phyloP scores from a whole-genome alignment of 495 filamentous ascomycete species.

The Apodospora peruviana region DNA sequence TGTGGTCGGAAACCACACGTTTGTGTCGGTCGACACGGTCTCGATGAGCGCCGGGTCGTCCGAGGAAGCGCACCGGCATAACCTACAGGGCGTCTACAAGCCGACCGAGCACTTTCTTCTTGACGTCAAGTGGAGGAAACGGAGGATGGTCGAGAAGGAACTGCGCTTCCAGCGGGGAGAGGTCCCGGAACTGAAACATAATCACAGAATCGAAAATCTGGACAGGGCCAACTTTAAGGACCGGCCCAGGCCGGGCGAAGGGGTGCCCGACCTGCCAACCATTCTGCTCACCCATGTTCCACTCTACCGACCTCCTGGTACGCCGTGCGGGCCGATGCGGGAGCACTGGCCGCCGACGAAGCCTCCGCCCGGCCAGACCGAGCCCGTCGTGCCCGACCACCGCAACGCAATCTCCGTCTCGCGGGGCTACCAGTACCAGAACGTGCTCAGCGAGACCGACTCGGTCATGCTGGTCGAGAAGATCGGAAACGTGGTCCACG shows the following conservation, averaged over 20 bases:
- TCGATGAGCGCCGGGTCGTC: slow-evolving; percentile 68
- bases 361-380: slow-evolving; percentile 47
- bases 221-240: slow-evolving; percentile 34
- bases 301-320: slow-evolving; percentile 71
- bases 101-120: slow-evolving; percentile 75
- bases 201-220: slow-evolving; percentile 48
- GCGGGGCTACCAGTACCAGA: slow-evolving; percentile 92
- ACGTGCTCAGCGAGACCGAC: slow-evolving; percentile 71
- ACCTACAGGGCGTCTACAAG: slow-evolving; percentile 57
- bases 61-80: slow-evolving; percentile 36
- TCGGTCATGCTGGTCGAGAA: slow-evolving; percentile 66
- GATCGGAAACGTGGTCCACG: slow-evolving; percentile 68
- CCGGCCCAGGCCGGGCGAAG: slow-evolving; percentile 30
- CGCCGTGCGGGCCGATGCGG: slow-evolving; percentile 84
- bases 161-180: slow-evolving; percentile 46
- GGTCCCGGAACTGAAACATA: slow-evolving; percentile 40
- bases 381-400: slow-evolving; percentile 59
- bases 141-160: slow-evolving; percentile 50
- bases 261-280: slow-evolving; percentile 61
- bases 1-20: slow-evolving; percentile 89
- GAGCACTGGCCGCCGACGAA: slow-evolving; percentile 72
- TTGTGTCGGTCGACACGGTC: slow-evolving; percentile 84
- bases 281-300: slow-evolving; percentile 89
- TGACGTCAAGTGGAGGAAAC: slow-evolving; percentile 45
- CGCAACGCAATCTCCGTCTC: slow-evolving; percentile 69